Base-by-base conservation (phyloP, 805 yeast genomes). In the Teunomyces barrocoloradensis region DNA sequence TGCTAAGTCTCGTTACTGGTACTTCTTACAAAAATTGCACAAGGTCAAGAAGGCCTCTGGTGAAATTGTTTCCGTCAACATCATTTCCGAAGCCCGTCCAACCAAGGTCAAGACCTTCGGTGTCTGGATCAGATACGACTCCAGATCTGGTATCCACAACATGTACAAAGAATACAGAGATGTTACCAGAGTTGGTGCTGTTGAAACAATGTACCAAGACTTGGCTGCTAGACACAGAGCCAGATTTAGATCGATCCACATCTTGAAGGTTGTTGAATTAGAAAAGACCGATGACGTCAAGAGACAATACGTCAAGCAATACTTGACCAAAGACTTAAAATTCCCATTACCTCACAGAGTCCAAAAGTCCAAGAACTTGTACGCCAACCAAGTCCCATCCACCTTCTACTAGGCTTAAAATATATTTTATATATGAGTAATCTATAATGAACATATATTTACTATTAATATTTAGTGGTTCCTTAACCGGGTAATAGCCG, bases 141-240 rank as follows among this genome's bases (percentile, higher is more conserved):
- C 99, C 62, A 95, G 99, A 87, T 94, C 99, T 64, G 99, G 99
- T 82, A 91, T 96, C 71, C 99, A 94, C 96, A 94, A 94, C 95
- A 94, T 94, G 97, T 94, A 94, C 97, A 94, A 94, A 85, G 99
- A 94, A 84, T 89, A 89, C 94, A 90, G 99, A 81, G 99, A 92
- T 69, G 96, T 92, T 67, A 80, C 97, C 83, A 94, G 99, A 84
- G 96, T 90, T 59, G 96, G 89, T 77, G 99, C 98, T 65, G 97
- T 94, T 73, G 96, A 88, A 79, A 81, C 94, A 73, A 86, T 94
- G 86, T 94, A 94, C 94, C 91, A 87, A 78, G 99, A 94, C 80
- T 87, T 94, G 87, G 99, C 99, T 79, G 97, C 99, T 66, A 91
- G 99, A 84, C 99, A 94, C 96, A 90, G 99, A 87, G 94, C 99